phyloP scores from a whole-genome alignment of 192 early-diverging fungal species.

The Coemansia sp. region DNA sequence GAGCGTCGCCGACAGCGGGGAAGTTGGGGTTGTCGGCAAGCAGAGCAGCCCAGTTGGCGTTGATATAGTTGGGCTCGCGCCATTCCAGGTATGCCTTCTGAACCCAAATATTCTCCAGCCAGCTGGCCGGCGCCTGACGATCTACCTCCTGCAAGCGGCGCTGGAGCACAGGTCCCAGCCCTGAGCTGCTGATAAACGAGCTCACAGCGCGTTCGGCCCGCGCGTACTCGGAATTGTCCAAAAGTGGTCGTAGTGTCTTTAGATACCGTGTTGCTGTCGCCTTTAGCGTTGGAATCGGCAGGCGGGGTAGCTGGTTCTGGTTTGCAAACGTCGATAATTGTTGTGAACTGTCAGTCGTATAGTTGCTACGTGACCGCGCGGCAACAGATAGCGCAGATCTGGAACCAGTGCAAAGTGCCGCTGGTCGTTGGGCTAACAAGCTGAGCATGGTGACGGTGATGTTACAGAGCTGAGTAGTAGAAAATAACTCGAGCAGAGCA shows the following conservation, averaged over 20 bases:
- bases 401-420: not conserved
- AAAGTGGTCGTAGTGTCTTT: slow-evolving; percentile 65
- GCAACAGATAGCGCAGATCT: not conserved
- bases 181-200: slow-evolving; percentile 65
- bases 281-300: slow-evolving; percentile 82
- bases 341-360: not conserved
- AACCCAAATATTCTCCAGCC: slow-evolving; percentile 88
- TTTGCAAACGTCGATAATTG: slow-evolving; percentile 60
- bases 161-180: slow-evolving; percentile 77
- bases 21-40: slow-evolving; percentile 62
- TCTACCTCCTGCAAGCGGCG: slow-evolving; percentile 68
- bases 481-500: not conserved
- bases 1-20: slow-evolving; percentile 37
- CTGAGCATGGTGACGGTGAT: not conserved
- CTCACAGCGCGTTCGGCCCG: slow-evolving; percentile 64
- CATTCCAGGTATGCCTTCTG: slow-evolving; percentile 82
- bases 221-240: slow-evolving; percentile 59
- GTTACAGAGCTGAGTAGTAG: not conserved
- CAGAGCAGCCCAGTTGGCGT: slow-evolving; percentile 87
- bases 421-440: not conserved
- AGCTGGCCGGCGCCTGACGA: slow-evolving; percentile 66
- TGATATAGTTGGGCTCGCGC: slow-evolving; percentile 79
- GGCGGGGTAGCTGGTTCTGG: slow-evolving; percentile 69
- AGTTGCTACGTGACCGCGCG: not conserved
- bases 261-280: slow-evolving; percentile 81